Base-by-base conservation (phyloP, 192 early-diverging fungal genomes). In the Lobulomyces angularis region DNA sequence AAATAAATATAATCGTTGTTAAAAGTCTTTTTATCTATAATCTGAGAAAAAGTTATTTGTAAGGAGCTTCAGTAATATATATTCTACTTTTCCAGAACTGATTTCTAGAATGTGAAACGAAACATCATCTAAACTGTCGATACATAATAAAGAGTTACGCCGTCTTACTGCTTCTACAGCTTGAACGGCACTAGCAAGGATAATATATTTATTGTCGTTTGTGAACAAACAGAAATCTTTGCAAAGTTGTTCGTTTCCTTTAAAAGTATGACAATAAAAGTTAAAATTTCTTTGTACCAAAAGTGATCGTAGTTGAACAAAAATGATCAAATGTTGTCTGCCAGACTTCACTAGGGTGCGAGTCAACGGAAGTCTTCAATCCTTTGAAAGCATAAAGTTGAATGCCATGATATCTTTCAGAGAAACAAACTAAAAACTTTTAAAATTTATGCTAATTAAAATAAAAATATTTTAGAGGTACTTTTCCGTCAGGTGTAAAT, bases 191-290 rank as follows among this genome's bases (percentile, higher is more conserved):
- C 72, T 62, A 2, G 70, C 79, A 9, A 82, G 44, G 35, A 81
- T 74, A 36, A 81, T 65, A 64, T 80, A 28, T 8, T 1, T 5
- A 9, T n/a, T 8, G 32, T 22, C 33, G 9, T n/a, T 46, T 22
- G 79, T 71, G 29, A 82, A 68, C 2, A 82, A 50, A 22, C 73
- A 69, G 51, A 83, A 83, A 38, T 83, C 79, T 37, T 64, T 69
- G 37, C 61, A 69, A 16, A 82, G 55, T 28, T 48, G 24, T 38
- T 77, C 57, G 25, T 37, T 20, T 11, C 55, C 69, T n/a, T 37
- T 9, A 3, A 65, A 3, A 75, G 33, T 3, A 34, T 35, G 24
- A 35, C 40, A 11, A 26, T 5, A 29, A 52, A 21, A 3, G 32
- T 9, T 33, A 74, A 71, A 22, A 64, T 44, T 19, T 50, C 30